A percentile compares a stretch with the other conserved stretches of the same genome.
These are phyloP conservation scores for Beauveria sp. DNA, from an alignment of 2,329 filamentous ascomycete genomes.

Conservation along the genomic window DNA sequence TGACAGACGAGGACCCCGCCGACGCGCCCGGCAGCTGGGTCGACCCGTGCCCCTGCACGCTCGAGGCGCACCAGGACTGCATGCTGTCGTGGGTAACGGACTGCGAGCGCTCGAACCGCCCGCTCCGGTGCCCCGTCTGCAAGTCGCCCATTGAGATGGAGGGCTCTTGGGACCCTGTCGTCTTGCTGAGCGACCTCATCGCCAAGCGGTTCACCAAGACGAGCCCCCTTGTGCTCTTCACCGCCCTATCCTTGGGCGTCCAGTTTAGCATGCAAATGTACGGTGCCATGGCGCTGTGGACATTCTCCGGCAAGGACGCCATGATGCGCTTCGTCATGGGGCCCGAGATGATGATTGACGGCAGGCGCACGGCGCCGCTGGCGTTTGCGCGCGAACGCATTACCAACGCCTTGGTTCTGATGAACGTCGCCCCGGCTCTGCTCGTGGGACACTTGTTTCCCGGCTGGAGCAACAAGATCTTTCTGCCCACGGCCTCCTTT, in stretches of 20 bases:
- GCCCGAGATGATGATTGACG: constrained; percentile 23
- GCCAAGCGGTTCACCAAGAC: constrained; percentile 46
- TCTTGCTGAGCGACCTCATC: constrained; percentile 56
- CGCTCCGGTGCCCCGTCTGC: constrained; percentile 82
- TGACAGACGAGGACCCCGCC: constrained; percentile 46
- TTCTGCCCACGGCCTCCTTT: constrained; percentile 34
- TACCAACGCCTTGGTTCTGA: constrained; percentile 30
- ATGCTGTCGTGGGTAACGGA: constrained; percentile 92
- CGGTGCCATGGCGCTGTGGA: constrained; percentile 40
- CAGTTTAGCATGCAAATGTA: constrained; percentile 47
- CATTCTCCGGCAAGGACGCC: constrained; percentile 44
- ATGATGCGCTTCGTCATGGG: constrained; percentile 35
- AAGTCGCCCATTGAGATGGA: constrained; percentile 71
- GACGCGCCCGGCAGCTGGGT: constrained; percentile 58
- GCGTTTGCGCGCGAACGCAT: constrained; percentile 23
- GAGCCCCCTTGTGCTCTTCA: constrained; percentile 57
- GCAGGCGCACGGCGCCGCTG: constrained; percentile 17
- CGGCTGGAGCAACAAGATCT: constrained; percentile 32
- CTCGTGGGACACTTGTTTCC: constrained; percentile 38
- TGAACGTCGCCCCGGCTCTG: constrained; percentile 39
- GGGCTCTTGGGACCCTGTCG: constrained; percentile 64
- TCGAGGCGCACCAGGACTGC: constrained; percentile 85
- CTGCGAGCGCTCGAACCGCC: constrained; percentile 59
- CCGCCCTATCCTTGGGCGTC: constrained; percentile 44
- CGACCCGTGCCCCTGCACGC: constrained; percentile 80